Base-by-base conservation (phyloP, 2,329 filamentous ascomycete species). In the Ceratocystis alfenasii region DNA sequence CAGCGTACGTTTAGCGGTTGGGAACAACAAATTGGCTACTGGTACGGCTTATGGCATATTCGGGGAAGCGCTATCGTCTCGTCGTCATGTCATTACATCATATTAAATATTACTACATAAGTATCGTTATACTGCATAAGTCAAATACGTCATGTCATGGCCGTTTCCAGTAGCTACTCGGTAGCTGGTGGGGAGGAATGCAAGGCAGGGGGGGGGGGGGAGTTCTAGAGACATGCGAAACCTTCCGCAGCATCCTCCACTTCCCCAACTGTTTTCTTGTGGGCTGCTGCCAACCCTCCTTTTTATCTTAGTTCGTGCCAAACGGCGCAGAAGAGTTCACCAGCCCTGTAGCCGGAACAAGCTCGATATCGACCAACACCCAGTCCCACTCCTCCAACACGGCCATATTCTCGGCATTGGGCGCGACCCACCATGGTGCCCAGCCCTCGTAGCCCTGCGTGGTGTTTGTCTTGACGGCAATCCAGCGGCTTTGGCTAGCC, bases 371-470 rank as follows among this genome's bases (percentile, higher is more conserved):
- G 3, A 65, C 48, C 12, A 63, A 20, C 12, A 67, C 66, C 22
- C 41, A 67, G 4, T 67, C 66, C 66, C 63, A 65, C 48, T 17
- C 22, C 7, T 45, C 50, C 33, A 67, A 44, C n/a, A 59, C 36
- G 0, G 25, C 48, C 63, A 33, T 57, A 5, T 65, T 63, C 1
- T 46, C 63, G 12, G 20, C 63, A 1, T 28, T 63, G 22, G 60
- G 59, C 10, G 50, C 57, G 5, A 67, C 66, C 66, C 66, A 67
- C 66, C 66, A 67, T 60, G 66, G 66, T 25, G 59, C 66, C 66
- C 66, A 67, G 36, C 59, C 66, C n/a, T 61, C 46, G 20, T 48
- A 65, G 28, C 66, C 66, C 45, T 67, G 45, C 25, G 63, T 65
- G 5, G 66, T 65, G 28, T 67, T 67, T 44, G 59, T 67, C 60